Evolutionary conservation across 2,329 filamentous ascomycete species (phyloP).

Genomic region (Talaromyces amestolkiae): DNA sequence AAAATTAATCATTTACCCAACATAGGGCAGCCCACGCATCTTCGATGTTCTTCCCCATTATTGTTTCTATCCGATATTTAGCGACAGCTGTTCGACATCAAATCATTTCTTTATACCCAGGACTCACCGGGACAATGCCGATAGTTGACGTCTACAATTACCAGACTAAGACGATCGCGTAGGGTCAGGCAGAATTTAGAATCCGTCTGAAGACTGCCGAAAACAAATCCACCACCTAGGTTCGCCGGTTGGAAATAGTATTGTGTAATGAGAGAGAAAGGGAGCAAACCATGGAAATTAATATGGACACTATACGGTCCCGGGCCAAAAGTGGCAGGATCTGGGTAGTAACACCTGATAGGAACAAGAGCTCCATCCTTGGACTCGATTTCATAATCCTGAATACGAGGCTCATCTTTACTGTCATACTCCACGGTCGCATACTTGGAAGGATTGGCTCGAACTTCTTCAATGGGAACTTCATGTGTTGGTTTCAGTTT

Average conservation of each 20-base stretch:
- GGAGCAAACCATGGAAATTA: conserved; percentile 5
- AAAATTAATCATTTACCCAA: not conserved
- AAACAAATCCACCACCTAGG: conserved; percentile 40
- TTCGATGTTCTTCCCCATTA: not conserved
- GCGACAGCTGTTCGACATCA: not conserved
- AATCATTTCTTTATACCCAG: not conserved
- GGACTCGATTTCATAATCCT: not conserved
- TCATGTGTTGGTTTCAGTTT: conserved; percentile 34
- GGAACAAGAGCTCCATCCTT: not conserved
- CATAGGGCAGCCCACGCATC: not conserved
- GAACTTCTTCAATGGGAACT: conserved; percentile 40
- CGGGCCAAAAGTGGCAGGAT: conserved; percentile 29
- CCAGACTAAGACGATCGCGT: conserved; percentile 38
- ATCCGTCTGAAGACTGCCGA: conserved; percentile 39
- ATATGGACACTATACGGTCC: conserved; percentile 3
- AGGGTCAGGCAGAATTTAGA: conserved; percentile 38
- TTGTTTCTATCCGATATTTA: not conserved
- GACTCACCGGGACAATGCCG: conserved; percentile 39
- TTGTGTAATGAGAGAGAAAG: not conserved
- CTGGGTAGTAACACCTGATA: not conserved
- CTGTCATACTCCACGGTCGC: conserved; percentile 3
- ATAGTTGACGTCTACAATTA: conserved; percentile 43
- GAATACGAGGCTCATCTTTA: not conserved
- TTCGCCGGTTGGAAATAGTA: not conserved
- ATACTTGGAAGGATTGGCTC: conserved; percentile 41